Evolutionary conservation across 352 stramenopile genomes (phyloP), one percentile per base, ranked within the genome.

Genomic region (Blastocystis sp.): DNA sequence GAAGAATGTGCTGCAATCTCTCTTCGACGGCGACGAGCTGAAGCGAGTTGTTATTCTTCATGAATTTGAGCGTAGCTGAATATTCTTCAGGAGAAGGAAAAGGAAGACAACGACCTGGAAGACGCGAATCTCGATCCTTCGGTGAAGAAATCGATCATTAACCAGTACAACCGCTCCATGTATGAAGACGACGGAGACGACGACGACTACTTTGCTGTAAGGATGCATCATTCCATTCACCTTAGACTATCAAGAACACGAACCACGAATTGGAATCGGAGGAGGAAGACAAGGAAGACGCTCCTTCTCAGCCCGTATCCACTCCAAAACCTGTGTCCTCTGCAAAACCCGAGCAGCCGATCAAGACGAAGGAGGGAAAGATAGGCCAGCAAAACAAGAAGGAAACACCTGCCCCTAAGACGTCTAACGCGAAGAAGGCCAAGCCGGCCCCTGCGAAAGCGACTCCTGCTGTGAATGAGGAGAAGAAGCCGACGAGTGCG

Each of bases 71-170:
- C 3, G 5, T 76, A 76, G 56, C 40, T 84, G 74, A 34, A 67
- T 28, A 56, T 21, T 34, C 34, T 84, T n/a, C 34, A 84, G 10
- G n/a, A 84, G 38, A 66, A 84, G 74, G 74, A 84, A 45, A 45
- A 52, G n/a, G 56, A 84, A 14, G 45, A 84, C 28, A 84, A 84
- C 61, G 56, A 66, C 21, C 52, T 56, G 5, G 48, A 56, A 56
- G 48, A 56, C 14, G 48, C 48, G 48, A 56, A 56, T 56, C 48
- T 56, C 5, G 48, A 56, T 56, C 48, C 48, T 14, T 17, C 5
- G 5, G 48, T 56, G 5, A 56, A 56, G 48, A 56, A 56, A 14
- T 56, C 48, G 5, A 56, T 56, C 1, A 0, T 56, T 0, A 56
- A 56, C 14, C 48, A 56, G 14, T 56, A 17, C 48, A 56, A 56